phyloP scores from a whole-genome alignment of 2,329 filamentous ascomycete genomes.

The Cladobotryum protrusum region DNA sequence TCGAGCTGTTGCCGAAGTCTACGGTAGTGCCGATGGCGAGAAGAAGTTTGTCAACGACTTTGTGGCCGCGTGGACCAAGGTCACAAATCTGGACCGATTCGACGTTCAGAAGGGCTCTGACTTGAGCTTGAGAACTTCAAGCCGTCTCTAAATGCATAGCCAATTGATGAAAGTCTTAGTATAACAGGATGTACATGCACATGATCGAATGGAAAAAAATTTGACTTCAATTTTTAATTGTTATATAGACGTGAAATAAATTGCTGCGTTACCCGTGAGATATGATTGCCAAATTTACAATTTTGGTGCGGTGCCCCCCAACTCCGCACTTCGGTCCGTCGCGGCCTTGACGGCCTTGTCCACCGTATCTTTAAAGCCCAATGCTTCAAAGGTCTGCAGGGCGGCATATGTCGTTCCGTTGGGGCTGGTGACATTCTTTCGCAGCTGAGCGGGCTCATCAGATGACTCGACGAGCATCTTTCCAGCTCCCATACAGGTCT shows the following conservation, averaged over 20 bases:
- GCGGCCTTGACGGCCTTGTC: slow-evolving; percentile 43
- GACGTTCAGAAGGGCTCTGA: slow-evolving; percentile 37
- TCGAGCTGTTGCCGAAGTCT: slow-evolving; percentile 64
- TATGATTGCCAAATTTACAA: slow-evolving; percentile 13
- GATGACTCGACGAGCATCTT: slow-evolving; percentile 44
- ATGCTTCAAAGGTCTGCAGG: slow-evolving; percentile 41
- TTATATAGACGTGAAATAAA: too few relatives aligned
- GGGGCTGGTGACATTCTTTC: slow-evolving; percentile 47
- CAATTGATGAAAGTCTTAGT: background rate
- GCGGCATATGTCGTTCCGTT: slow-evolving; percentile 47
- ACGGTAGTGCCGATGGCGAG: slow-evolving; percentile 52
- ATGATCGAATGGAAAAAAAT: background rate
- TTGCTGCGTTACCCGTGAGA: background rate
- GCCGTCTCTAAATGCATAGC: slow-evolving; percentile 9
- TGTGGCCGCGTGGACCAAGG: slow-evolving; percentile 64
- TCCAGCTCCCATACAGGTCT: slow-evolving; percentile 46
- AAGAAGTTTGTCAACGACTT: slow-evolving; percentile 68
- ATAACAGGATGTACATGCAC: background rate
- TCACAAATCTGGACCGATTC: slow-evolving; percentile 67
- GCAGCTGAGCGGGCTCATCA: slow-evolving; percentile 40
- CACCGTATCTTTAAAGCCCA: slow-evolving; percentile 37
- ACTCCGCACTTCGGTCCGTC: slow-evolving; percentile 34
- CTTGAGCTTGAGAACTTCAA: slow-evolving; percentile 9
- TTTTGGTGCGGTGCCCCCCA: slow-evolving; percentile 28
- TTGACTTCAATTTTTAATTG: background rate